phyloP scores from a whole-genome alignment of 805 yeast species.

The Lachancea lanzarotensis region DNA sequence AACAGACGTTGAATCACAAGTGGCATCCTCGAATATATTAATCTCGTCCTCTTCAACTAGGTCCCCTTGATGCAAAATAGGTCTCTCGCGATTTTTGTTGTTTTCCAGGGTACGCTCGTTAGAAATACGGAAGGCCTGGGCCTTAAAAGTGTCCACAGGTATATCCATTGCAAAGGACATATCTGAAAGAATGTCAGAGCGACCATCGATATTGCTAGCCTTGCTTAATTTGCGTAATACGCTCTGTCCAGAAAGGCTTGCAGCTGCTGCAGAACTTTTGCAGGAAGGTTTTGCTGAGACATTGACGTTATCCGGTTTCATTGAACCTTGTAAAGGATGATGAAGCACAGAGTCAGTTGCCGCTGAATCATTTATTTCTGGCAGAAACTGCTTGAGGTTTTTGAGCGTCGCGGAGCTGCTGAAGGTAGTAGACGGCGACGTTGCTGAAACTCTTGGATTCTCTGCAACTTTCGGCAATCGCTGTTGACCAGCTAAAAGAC shows the following conservation, averaged over 20 bases:
- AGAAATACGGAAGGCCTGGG: slow-evolving; percentile 27
- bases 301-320: slow-evolving; percentile 2
- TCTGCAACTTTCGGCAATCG: neutral
- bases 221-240: slow-evolving; percentile 4
- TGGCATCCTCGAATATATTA: slow-evolving; percentile 30
- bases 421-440: slow-evolving; percentile 21
- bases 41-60: slow-evolving; percentile 15
- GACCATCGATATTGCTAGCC: slow-evolving; percentile 4
- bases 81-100: slow-evolving; percentile 1
- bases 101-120: slow-evolving; percentile 13
- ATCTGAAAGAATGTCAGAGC: slow-evolving; percentile 21
- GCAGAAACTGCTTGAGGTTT: slow-evolving; percentile 21
- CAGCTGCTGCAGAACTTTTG: neutral
- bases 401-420: slow-evolving; percentile 27
- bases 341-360: neutral
- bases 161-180: slow-evolving; percentile 28
- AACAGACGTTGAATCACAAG: slow-evolving; percentile 21
- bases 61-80: slow-evolving; percentile 1
- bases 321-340: neutral
- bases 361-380: slow-evolving; percentile 6
- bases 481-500: neutral
- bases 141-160: slow-evolving; percentile 24
- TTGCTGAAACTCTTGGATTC: slow-evolving; percentile 9
- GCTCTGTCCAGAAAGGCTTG: slow-evolving; percentile 6
- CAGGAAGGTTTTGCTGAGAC: slow-evolving; percentile 16